A percentile compares a stretch with the other conserved stretches of the same genome.
Evolutionary conservation across 371 early-diverging fungal species (phyloP).

Genomic region (Parasitella parasitica): DNA sequence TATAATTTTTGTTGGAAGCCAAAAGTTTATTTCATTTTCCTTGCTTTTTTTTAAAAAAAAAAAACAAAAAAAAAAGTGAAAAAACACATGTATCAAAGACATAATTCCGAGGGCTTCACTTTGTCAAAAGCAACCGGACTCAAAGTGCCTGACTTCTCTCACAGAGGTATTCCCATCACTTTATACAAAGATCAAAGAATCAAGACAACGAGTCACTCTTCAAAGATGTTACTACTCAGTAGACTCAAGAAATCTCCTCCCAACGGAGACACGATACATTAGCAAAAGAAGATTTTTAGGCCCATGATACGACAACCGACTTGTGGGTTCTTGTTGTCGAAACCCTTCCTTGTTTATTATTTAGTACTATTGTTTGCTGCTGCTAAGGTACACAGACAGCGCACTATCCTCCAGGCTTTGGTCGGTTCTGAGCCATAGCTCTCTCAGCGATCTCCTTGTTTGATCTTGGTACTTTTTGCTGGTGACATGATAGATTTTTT

Average conservation of each 20-base stretch:
- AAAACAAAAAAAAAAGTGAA: too few species aligned
- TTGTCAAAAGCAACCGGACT: conserved; percentile 26
- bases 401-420: background rate
- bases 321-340: conserved; percentile 5
- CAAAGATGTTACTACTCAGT: conserved; percentile 17
- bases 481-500: background rate
- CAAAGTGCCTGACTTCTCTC: conserved; percentile 23
- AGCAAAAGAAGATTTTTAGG: background rate
- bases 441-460: background rate
- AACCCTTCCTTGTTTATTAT: background rate
- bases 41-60: background rate
- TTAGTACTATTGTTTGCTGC: too few species aligned
- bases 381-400: background rate
- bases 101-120: conserved; percentile 29
- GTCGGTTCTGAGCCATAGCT: background rate
- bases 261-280: background rate
- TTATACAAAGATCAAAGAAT: background rate
- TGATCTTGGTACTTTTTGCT: background rate
- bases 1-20: too few species aligned
- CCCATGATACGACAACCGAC: background rate
- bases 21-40: background rate
- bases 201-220: conserved; percentile 28
- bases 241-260: conserved; percentile 28
- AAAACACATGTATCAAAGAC: conserved; percentile 10
- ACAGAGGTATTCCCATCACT: conserved; percentile 13